phyloP scores from a whole-genome alignment of 768 basidiomycete genomes.

The Fomitopsis pulvina region DNA sequence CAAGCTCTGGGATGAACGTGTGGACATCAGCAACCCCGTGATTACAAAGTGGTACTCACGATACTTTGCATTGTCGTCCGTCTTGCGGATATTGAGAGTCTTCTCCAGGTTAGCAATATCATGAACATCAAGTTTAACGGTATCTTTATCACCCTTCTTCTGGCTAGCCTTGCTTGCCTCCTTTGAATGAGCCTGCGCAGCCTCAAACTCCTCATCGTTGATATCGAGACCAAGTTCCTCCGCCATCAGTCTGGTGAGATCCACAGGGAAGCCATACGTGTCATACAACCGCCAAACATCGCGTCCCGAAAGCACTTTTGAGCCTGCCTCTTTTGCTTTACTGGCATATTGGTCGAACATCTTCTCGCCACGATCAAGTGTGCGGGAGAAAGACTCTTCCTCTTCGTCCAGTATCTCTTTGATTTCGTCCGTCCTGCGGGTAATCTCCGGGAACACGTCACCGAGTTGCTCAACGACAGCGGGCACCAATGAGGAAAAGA shows the following conservation, averaged over 20 bases:
- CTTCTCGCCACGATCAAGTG: conserved; percentile 93
- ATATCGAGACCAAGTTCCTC: conserved; percentile 82
- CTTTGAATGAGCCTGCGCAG: conserved; percentile 81
- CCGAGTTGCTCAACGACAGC: conserved; percentile 87
- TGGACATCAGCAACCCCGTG: background rate
- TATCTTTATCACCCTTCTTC: conserved; percentile 61
- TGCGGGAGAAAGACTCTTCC: conserved; percentile 96
- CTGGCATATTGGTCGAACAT: conserved; percentile 86
- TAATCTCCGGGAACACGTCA: conserved; percentile 88
- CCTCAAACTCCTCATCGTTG: conserved; percentile 85
- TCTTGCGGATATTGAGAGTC: conserved; percentile 73
- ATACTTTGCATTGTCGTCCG: conserved; percentile 89
- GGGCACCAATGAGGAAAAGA: conserved; percentile 91
- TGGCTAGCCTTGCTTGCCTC: conserved; percentile 83
- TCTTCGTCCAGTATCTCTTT: conserved; percentile 97
- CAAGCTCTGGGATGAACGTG: conserved; percentile 21
- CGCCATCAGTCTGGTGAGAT: conserved; percentile 95
- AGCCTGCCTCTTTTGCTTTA: conserved; percentile 54
- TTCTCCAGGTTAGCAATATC: conserved; percentile 85
- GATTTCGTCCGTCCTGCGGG: conserved; percentile 71
- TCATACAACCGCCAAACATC: conserved; percentile 98
- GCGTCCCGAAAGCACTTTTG: conserved; percentile 70
- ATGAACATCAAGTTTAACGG: conserved; percentile 92
- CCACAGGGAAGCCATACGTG: conserved; percentile 97
- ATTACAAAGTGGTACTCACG: background rate